Conservation (phyloP, 345 rosid species). For the Reutealis trisperma region DNA sequence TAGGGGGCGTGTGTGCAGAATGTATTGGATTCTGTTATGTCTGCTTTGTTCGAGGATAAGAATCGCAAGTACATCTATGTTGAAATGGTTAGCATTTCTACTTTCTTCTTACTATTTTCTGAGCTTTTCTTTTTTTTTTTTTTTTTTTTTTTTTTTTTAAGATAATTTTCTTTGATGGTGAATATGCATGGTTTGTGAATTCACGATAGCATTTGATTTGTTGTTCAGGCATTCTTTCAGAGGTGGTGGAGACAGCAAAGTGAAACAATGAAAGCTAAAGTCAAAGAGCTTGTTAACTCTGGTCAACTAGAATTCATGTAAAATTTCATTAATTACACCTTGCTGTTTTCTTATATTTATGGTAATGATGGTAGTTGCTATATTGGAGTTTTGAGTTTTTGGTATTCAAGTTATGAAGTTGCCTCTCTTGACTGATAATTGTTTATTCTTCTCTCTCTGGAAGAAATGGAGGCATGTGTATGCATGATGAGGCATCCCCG, state of each 20-base stretch:
- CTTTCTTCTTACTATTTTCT: background rate
- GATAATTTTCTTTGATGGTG: background rate
- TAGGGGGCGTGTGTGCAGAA: slow-evolving; percentile 95
- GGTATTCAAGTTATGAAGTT: background rate
- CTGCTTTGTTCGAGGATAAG: slow-evolving; percentile 76
- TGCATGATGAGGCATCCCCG: slow-evolving; percentile 93
- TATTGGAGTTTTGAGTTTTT: background rate
- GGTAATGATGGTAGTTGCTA: background rate
- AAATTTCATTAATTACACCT: slow-evolving; percentile 8
- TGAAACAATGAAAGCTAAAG: slow-evolving; percentile 59
- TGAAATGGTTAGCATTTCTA: slow-evolving; percentile 52
- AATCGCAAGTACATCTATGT: slow-evolving; percentile 91
- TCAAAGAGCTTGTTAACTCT: slow-evolving; percentile 76
- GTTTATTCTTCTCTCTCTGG: background rate
- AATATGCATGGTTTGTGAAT: background rate
- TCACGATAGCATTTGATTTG: slow-evolving; percentile 8
- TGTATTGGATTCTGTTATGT: slow-evolving; percentile 81
- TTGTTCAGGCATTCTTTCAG: slow-evolving; percentile 75
- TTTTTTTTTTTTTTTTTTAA: background rate
- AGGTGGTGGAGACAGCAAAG: slow-evolving; percentile 99
- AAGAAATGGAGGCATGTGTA: slow-evolving; percentile 94
- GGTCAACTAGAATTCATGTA: slow-evolving; percentile 97
- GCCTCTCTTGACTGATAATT: background rate
- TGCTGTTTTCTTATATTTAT: background rate
- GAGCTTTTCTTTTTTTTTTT: background rate